A percentile compares a stretch with the other conserved stretches of the same genome.
phyloP scores from a whole-genome alignment of 2,329 filamentous ascomycete species.

The Curvularia lunata region DNA sequence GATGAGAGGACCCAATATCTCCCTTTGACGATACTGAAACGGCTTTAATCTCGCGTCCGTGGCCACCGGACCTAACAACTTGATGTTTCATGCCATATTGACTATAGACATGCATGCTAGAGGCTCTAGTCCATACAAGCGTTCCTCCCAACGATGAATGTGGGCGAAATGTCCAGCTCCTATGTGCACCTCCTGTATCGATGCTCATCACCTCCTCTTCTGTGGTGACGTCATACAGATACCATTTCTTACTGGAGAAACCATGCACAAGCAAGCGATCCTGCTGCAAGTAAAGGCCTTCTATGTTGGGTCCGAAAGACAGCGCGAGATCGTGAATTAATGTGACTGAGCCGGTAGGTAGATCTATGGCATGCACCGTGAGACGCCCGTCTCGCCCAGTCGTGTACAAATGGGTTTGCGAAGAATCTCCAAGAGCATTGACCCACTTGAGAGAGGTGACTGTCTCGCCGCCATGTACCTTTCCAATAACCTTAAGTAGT shows the following conservation, averaged over 20 bases:
- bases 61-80: slow-evolving; percentile 70
- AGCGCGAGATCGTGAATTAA: slow-evolving; percentile 72
- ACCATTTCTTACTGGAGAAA: slow-evolving; percentile 79
- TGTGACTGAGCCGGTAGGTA: slow-evolving; percentile 27
- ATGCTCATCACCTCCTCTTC: slow-evolving; percentile 73
- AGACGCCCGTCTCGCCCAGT: slow-evolving; percentile 80
- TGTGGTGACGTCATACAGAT: slow-evolving; percentile 78
- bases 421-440: slow-evolving; percentile 44
- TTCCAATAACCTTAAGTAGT: slow-evolving; percentile 26
- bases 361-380: slow-evolving; percentile 62
- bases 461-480: slow-evolving; percentile 63
- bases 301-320: slow-evolving; percentile 77
- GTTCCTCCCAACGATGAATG: slow-evolving; percentile 49
- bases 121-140: slow-evolving; percentile 78
- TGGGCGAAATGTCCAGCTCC: slow-evolving; percentile 70
- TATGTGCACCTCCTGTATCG: slow-evolving; percentile 84
- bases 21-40: slow-evolving; percentile 54
- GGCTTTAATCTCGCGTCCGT: slow-evolving; percentile 85
- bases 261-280: slow-evolving; percentile 72
- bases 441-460: slow-evolving; percentile 68
- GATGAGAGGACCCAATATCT: slow-evolving; percentile 14
- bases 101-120: slow-evolving; percentile 56
- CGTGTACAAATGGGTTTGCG: slow-evolving; percentile 64
- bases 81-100: slow-evolving; percentile 52
- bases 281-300: slow-evolving; percentile 69